A percentile compares a stretch with the other conserved stretches of the same genome.
These are phyloP conservation scores for Dothideomycetes sp. DNA, from an alignment of 2,329 filamentous ascomycete species.

Conservation along the genomic window DNA sequence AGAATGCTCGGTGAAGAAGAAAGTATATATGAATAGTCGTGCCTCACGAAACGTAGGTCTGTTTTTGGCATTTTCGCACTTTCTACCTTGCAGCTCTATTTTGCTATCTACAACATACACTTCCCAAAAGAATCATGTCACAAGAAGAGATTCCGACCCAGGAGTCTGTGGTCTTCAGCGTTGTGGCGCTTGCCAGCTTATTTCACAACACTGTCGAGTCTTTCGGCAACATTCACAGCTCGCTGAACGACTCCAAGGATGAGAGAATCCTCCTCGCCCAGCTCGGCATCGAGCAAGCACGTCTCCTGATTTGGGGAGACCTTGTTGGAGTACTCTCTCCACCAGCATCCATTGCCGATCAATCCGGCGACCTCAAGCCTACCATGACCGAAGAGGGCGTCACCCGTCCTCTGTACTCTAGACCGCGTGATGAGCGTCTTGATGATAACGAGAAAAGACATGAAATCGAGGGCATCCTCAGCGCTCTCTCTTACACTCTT, in stretches of 20 bases:
- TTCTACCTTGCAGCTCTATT: neutral
- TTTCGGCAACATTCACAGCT: conserved; percentile 34
- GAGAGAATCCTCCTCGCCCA: conserved; percentile 33
- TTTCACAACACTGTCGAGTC: conserved; percentile 38
- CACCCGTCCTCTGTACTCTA: conserved; percentile 26
- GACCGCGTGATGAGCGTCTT: conserved; percentile 27
- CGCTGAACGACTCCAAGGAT: conserved; percentile 29
- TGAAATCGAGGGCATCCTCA: conserved; percentile 28
- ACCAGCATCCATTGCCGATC: conserved; percentile 23
- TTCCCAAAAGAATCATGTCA: neutral
- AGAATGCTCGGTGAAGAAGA: neutral
- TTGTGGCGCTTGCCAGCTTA: conserved; percentile 31
- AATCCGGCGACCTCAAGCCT: conserved; percentile 19
- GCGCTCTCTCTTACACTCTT: conserved; percentile 31
- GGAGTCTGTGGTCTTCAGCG: conserved; percentile 19
- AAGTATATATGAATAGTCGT: neutral
- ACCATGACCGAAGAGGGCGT: conserved; percentile 31
- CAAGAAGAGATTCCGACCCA: neutral
- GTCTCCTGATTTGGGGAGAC: conserved; percentile 37
- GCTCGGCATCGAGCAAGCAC: conserved; percentile 36
- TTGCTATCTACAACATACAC: neutral
- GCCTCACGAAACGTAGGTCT: neutral
- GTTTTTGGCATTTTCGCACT: neutral
- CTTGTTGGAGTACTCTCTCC: conserved; percentile 33
- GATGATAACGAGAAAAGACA: conserved; percentile 27